Percentiles rank a stretch among this genome's conserved stretches.
These are phyloP conservation scores for Marasmius oreades DNA, from an alignment of 1,284 basidiomycete genomes.

Conservation along the genomic window DNA sequence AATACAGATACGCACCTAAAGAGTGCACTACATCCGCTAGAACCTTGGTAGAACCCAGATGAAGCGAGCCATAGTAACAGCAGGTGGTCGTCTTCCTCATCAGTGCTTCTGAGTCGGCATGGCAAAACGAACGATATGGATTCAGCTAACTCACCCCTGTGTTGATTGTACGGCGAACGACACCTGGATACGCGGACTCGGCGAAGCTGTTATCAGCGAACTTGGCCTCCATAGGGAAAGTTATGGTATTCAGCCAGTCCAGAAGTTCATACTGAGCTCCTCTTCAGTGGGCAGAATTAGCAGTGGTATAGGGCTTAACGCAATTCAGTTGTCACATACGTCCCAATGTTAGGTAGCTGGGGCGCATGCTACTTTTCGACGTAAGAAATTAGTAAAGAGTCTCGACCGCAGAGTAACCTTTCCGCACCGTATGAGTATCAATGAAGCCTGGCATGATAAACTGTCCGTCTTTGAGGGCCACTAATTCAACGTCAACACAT, in stretches of 20 bases:
- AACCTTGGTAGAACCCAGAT: slow-evolving; percentile 77
- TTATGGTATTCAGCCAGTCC: slow-evolving; percentile 85
- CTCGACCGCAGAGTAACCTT: slow-evolving; percentile 15
- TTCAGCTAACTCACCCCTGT: slow-evolving; percentile 53
- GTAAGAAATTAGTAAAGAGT: neutral
- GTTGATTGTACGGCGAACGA: slow-evolving; percentile 75
- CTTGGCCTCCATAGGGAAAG: slow-evolving; percentile 86
- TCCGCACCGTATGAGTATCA: slow-evolving; percentile 82
- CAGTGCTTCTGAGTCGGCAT: slow-evolving; percentile 1
- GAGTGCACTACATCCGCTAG: slow-evolving; percentile 75
- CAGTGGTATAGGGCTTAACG: neutral
- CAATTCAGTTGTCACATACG: slow-evolving; percentile 36
- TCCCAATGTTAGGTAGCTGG: slow-evolving; percentile 83
- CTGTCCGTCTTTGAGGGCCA: slow-evolving; percentile 60
- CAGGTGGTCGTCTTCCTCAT: slow-evolving; percentile 80
- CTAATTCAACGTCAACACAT: slow-evolving; percentile 26
- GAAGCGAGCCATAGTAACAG: slow-evolving; percentile 88
- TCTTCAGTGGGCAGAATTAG: slow-evolving; percentile 21
- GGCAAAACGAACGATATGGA: neutral
- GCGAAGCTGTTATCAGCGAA: slow-evolving; percentile 79
- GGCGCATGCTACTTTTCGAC: slow-evolving; percentile 67
- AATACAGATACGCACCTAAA: slow-evolving; percentile 53
- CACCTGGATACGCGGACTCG: slow-evolving; percentile 62
- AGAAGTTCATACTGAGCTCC: slow-evolving; percentile 84
- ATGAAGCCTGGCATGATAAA: slow-evolving; percentile 88